Percentiles rank a stretch among this genome's conserved stretches.
Conservation (phyloP, 176 grass and related monocot genomes). For the Avena sativa region DNA sequence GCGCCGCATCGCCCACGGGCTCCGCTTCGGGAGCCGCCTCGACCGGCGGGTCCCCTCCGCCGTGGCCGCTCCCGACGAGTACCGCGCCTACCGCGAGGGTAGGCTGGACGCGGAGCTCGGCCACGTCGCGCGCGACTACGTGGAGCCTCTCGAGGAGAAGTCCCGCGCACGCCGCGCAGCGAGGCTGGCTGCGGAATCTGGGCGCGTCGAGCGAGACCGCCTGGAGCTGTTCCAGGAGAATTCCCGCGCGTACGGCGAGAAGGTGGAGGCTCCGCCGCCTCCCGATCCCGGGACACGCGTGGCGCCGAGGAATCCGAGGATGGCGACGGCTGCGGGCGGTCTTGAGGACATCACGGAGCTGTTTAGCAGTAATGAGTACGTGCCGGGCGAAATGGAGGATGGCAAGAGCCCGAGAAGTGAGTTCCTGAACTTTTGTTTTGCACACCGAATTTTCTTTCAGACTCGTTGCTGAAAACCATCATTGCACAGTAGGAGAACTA, state of each 20-base stretch:
- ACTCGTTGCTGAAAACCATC: not conserved
- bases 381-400: conserved; percentile 42
- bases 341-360: conserved; percentile 74
- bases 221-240: not conserved
- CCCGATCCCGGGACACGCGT: conserved; percentile 62
- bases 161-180: not conserved
- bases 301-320: conserved; percentile 83
- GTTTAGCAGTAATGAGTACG: conserved; percentile 62
- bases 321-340: conserved; percentile 38
- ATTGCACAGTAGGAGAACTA: not conserved
- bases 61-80: conserved; percentile 60
- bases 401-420: conserved; percentile 54
- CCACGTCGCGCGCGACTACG: not conserved
- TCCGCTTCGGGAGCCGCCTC: conserved; percentile 76
- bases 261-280: conserved; percentile 30
- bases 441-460: not conserved
- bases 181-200: not conserved
- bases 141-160: not conserved
- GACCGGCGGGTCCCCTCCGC: conserved; percentile 65
- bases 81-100: conserved; percentile 61
- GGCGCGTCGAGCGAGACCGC: not conserved
- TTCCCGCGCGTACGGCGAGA: conserved; percentile 15
- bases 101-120: conserved; percentile 39
- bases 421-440: conserved; percentile 28
- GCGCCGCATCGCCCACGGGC: conserved; percentile 76